Percentiles rank a stretch among this genome's conserved stretches.
Conservation (phyloP, 345 rosid species). For the Euphorbia tirucalli region DNA sequence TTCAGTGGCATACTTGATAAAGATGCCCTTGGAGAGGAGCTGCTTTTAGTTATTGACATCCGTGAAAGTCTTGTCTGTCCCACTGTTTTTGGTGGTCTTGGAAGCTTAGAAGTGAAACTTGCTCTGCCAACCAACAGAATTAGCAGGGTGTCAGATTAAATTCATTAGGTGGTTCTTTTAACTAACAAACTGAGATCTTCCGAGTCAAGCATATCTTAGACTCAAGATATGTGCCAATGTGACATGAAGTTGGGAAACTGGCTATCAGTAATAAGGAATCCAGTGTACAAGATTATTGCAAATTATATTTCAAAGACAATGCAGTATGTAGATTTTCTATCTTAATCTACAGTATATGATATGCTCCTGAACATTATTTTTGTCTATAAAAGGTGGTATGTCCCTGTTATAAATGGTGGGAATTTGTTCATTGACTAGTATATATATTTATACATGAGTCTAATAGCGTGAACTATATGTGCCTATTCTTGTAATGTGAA, state of each 20-base stretch:
- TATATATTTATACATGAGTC: too few relatives aligned
- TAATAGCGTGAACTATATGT: too few relatives aligned
- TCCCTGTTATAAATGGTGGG: too few relatives aligned
- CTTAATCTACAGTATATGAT: not conserved
- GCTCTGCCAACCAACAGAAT: constrained; percentile 25
- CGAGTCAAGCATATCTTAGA: too few relatives aligned
- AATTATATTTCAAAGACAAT: too few relatives aligned
- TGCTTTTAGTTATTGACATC: constrained; percentile 47
- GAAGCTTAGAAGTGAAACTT: constrained; percentile 48
- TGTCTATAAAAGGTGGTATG: too few relatives aligned
- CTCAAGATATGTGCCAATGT: not conserved
- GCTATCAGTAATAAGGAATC: too few relatives aligned
- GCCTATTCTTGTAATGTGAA: too few relatives aligned
- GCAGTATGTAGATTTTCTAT: too few relatives aligned
- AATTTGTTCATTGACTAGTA: too few relatives aligned
- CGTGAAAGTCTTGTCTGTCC: constrained; percentile 47
- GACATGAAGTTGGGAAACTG: not conserved
- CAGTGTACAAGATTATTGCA: too few relatives aligned
- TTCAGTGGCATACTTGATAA: constrained; percentile 44
- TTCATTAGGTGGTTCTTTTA: not conserved
- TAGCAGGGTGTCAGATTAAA: constrained; percentile 5
- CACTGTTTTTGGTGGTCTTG: constrained; percentile 48
- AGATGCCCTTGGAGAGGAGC: constrained; percentile 45
- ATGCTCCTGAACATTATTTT: not conserved
- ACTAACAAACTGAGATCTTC: not conserved